Conservation (phyloP, 1,139 yeast genomes). For the Lizanozyma gosingica region DNA sequence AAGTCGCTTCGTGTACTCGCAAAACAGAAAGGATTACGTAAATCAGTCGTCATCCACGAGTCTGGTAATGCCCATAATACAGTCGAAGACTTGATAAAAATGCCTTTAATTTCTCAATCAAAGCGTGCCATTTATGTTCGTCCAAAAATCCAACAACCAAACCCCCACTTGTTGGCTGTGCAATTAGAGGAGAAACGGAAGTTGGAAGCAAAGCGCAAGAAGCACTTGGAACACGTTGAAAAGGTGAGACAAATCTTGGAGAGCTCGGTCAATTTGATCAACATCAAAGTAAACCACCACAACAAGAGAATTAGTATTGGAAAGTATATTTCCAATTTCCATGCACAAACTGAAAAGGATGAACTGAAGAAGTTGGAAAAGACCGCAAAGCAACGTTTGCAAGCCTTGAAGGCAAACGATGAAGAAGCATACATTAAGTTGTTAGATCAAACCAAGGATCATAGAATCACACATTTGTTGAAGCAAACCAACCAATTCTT, state of each 20-base stretch:
- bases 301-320: neutral
- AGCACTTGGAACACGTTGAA: slow-evolving; percentile 30
- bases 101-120: slow-evolving; percentile 29
- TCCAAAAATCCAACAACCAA: slow-evolving; percentile 29
- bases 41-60: slow-evolving; percentile 44
- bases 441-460: slow-evolving; percentile 75
- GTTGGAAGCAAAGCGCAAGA: slow-evolving; percentile 31
- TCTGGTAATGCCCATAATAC: neutral
- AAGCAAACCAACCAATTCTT: slow-evolving; percentile 71
- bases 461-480: slow-evolving; percentile 71
- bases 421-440: slow-evolving; percentile 78
- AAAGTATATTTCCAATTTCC: slow-evolving; percentile 27
- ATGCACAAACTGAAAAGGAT: slow-evolving; percentile 55
- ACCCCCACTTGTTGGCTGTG: slow-evolving; percentile 29
- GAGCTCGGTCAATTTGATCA: slow-evolving; percentile 28
- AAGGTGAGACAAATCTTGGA: slow-evolving; percentile 36
- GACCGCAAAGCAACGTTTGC: slow-evolving; percentile 79
- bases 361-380: slow-evolving; percentile 67
- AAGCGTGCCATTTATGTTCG: slow-evolving; percentile 34
- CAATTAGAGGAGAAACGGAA: slow-evolving; percentile 34
- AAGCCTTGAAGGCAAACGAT: slow-evolving; percentile 75
- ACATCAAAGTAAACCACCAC: neutral
- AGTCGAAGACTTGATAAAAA: slow-evolving; percentile 1
- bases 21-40: slow-evolving; percentile 79
- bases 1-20: slow-evolving; percentile 72